These are phyloP conservation scores for Decorospora gaudefroyi DNA, from an alignment of 2,329 filamentous ascomycete genomes.

Conservation along the genomic window DNA sequence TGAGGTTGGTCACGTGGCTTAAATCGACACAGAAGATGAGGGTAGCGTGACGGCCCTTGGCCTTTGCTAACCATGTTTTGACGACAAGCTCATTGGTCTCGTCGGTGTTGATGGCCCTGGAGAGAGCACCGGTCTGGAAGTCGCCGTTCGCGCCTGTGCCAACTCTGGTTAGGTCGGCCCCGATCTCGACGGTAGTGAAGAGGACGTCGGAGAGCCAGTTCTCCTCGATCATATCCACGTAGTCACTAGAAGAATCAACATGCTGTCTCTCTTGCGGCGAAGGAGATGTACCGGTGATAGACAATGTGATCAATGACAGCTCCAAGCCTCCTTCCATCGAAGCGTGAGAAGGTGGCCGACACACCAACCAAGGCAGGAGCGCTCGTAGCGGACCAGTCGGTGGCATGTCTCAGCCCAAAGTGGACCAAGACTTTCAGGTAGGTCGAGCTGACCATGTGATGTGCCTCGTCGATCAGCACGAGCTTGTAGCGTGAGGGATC, in stretches of 20 bases:
- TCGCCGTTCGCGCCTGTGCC: slow-evolving; percentile 70
- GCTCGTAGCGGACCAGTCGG: slow-evolving; percentile 39
- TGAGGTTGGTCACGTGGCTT: slow-evolving; percentile 75
- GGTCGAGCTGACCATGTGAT: slow-evolving; percentile 86
- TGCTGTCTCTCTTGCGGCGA: no score
- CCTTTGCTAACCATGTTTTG: slow-evolving; percentile 81
- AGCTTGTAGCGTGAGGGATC: slow-evolving; percentile 82
- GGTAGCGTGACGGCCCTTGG: slow-evolving; percentile 75
- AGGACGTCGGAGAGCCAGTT: slow-evolving; percentile 91
- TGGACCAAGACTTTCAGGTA: slow-evolving; percentile 78
- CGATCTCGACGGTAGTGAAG: slow-evolving; percentile 88
- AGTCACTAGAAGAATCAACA: slow-evolving; percentile 55
- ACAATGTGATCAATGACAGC: slow-evolving; percentile 92
- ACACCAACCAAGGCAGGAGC: slow-evolving; percentile 75
- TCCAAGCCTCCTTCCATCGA: slow-evolving; percentile 81
- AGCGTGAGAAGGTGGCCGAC: slow-evolving; percentile 78
- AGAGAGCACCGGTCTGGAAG: slow-evolving; percentile 78
- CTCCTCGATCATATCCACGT: slow-evolving; percentile 79
- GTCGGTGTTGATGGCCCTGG: slow-evolving; percentile 78
- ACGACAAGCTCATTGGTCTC: slow-evolving; percentile 83
- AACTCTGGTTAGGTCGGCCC: slow-evolving; percentile 76
- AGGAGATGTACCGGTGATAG: slow-evolving; percentile 70
- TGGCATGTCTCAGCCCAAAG: slow-evolving; percentile 68
- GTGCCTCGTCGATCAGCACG: slow-evolving; percentile 91
- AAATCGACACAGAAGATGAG: slow-evolving; percentile 94